These are phyloP conservation scores for Apiotrichum domesticum DNA, from an alignment of 1,284 basidiomycete genomes.

Conservation along the genomic window DNA sequence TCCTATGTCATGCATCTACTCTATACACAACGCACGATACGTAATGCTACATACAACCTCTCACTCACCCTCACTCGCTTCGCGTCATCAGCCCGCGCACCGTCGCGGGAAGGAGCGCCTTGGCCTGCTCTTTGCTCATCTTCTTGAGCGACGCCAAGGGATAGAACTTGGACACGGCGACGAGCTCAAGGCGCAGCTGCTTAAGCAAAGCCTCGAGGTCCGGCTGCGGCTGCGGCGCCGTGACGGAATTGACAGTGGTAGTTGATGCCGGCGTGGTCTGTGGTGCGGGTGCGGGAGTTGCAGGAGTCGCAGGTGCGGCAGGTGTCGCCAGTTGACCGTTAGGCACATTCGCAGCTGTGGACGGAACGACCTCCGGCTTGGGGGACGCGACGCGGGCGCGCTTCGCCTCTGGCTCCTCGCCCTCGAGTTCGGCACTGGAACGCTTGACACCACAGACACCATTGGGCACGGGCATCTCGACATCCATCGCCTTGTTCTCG, in stretches of 20 bases:
- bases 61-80: background rate
- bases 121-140: slow-evolving; percentile 34
- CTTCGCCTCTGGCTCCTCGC: slow-evolving; percentile 6
- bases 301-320: slow-evolving; percentile 3
- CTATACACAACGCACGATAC: too few species aligned
- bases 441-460: background rate
- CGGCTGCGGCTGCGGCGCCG: background rate
- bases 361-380: too few species aligned
- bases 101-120: slow-evolving; percentile 31
- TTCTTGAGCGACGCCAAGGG: slow-evolving; percentile 39
- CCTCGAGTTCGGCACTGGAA: background rate
- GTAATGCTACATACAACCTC: too few species aligned
- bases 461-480: background rate
- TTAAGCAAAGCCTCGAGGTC: slow-evolving; percentile 18
- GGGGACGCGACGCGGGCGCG: slow-evolving; percentile 1
- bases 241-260: background rate
- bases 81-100: slow-evolving; percentile 36
- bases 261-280: slow-evolving; percentile 1
- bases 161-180: slow-evolving; percentile 42
- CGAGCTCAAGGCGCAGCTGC: slow-evolving; percentile 37
- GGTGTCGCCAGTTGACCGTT: background rate
- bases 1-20: too few species aligned
- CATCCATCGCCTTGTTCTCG: slow-evolving; percentile 3
- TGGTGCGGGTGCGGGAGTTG: slow-evolving; percentile 6
- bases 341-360: too few species aligned